Percentiles rank a stretch among this genome's conserved stretches.
Conservation (phyloP, 805 yeast species). For the Priceomyces melissophilus region DNA sequence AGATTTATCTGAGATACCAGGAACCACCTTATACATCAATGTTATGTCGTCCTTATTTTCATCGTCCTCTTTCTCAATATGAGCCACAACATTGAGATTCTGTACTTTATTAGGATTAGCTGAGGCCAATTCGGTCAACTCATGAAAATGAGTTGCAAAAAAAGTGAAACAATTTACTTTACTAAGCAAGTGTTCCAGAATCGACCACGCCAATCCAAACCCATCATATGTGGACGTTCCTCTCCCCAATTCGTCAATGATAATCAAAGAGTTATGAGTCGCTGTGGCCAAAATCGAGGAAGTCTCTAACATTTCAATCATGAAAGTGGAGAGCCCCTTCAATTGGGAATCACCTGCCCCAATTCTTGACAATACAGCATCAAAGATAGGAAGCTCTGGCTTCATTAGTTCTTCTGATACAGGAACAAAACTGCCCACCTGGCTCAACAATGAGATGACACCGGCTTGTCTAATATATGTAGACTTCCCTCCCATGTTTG, state of each 20-base stretch:
- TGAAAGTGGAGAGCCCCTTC: conserved; percentile 92
- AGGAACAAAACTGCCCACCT: conserved; percentile 88
- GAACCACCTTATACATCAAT: conserved; percentile 86
- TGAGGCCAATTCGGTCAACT: conserved; percentile 76
- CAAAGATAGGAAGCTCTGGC: conserved; percentile 81
- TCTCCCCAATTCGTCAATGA: conserved; percentile 94
- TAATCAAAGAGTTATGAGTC: conserved; percentile 71
- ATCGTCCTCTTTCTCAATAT: conserved; percentile 53
- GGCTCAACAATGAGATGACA: conserved; percentile 81
- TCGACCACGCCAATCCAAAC: conserved; percentile 96
- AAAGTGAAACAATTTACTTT: conserved; percentile 73
- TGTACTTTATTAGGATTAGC: conserved; percentile 55
- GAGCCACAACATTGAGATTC: conserved; percentile 92
- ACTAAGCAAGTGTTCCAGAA: conserved; percentile 77
- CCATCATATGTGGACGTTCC: conserved; percentile 92
- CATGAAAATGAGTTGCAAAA: conserved; percentile 98
- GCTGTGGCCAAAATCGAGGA: conserved; percentile 82
- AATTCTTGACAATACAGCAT: conserved; percentile 92
- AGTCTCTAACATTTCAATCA: conserved; percentile 92
- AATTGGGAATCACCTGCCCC: conserved; percentile 98
- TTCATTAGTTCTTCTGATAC: conserved; percentile 33
- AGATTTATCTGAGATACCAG: conserved; percentile 93
- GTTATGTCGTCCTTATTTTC: conserved; percentile 63
- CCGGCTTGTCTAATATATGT: conserved; percentile 90
- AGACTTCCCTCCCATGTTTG: conserved; percentile 47